Evolutionary conservation across 2,329 filamentous ascomycete species (phyloP).

Genomic region (Venturia nashicola): DNA sequence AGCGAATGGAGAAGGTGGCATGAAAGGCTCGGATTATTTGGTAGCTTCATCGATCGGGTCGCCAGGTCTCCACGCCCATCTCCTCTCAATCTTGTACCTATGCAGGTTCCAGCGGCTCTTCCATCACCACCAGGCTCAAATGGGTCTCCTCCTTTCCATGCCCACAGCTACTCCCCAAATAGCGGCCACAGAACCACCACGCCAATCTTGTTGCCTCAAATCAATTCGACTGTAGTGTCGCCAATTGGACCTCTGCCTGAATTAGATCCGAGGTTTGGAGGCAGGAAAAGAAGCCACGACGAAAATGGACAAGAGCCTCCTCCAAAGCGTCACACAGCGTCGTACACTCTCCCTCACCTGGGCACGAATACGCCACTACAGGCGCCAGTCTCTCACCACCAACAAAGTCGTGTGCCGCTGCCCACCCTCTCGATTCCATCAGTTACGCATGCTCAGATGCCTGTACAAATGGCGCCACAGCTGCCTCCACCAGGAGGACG

Average conservation of each 20-base stretch:
- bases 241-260: slow-evolving; percentile 31
- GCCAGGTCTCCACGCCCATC: slow-evolving; percentile 22
- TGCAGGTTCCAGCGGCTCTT: slow-evolving; percentile 31
- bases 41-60: slow-evolving; percentile 68
- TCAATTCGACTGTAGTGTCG: slow-evolving; percentile 30
- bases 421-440: slow-evolving; percentile 56
- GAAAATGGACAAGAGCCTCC: slow-evolving; percentile 42
- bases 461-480: slow-evolving; percentile 18
- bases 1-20: slow-evolving; percentile 85
- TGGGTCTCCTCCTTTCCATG: slow-evolving; percentile 35
- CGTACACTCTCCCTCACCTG: slow-evolving; percentile 14
- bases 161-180: slow-evolving; percentile 27
- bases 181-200: slow-evolving; percentile 20
- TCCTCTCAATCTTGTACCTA: slow-evolving; percentile 21
- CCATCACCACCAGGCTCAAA: slow-evolving; percentile 40
- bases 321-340: slow-evolving; percentile 33
- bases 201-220: slow-evolving; percentile 26
- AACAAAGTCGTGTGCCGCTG: slow-evolving; percentile 47
- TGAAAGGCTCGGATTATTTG: slow-evolving; percentile 67
- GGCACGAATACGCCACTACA: slow-evolving; percentile 20
- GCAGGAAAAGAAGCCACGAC: slow-evolving; percentile 48
- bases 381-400: slow-evolving; percentile 8
- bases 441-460: slow-evolving; percentile 3
- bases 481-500: slow-evolving; percentile 37
- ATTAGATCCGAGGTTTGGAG: slow-evolving; percentile 21